phyloP scores from a whole-genome alignment of 2,329 filamentous ascomycete species.

The Madurella fahalii region DNA sequence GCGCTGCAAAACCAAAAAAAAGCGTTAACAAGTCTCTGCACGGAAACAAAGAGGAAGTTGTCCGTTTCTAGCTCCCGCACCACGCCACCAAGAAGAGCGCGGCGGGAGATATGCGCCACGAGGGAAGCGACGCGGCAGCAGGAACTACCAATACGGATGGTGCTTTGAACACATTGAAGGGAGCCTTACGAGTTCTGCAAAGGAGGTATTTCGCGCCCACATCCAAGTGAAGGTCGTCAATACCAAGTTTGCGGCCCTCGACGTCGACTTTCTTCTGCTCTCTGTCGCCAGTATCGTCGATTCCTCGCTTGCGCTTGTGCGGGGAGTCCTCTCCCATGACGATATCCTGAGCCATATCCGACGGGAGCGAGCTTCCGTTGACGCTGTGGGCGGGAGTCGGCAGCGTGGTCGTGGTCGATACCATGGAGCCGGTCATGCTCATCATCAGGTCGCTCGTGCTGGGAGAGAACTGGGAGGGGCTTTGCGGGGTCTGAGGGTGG shows the following conservation, averaged over 20 bases:
- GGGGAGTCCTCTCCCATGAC: constrained; percentile 49
- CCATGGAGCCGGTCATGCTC: constrained; percentile 50
- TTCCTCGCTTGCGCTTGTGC: constrained; percentile 58
- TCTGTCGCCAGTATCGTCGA: constrained; percentile 53
- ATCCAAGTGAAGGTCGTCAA: constrained; percentile 62
- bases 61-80: not conserved
- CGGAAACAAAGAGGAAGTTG: not conserved
- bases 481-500: constrained; percentile 65
- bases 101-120: constrained; percentile 8
- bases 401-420: constrained; percentile 49
- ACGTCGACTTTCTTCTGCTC: constrained; percentile 59
- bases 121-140: constrained; percentile 18
- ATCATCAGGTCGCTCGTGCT: constrained; percentile 49
- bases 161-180: constrained; percentile 36
- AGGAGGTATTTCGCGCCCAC: constrained; percentile 64
- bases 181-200: constrained; percentile 63
- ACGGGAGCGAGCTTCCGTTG: constrained; percentile 49
- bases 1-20: constrained; percentile 39
- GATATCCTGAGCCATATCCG: constrained; percentile 41
- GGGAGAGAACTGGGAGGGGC: constrained; percentile 59
- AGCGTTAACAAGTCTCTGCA: constrained; percentile 27
- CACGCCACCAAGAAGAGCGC: not conserved
- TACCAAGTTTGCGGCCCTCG: constrained; percentile 57
- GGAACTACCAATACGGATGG: constrained; percentile 8
- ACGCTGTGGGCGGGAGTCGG: constrained; percentile 62